phyloP scores from a whole-genome alignment of 1,284 basidiomycete genomes.

The Ceratobasidium theobromae region DNA sequence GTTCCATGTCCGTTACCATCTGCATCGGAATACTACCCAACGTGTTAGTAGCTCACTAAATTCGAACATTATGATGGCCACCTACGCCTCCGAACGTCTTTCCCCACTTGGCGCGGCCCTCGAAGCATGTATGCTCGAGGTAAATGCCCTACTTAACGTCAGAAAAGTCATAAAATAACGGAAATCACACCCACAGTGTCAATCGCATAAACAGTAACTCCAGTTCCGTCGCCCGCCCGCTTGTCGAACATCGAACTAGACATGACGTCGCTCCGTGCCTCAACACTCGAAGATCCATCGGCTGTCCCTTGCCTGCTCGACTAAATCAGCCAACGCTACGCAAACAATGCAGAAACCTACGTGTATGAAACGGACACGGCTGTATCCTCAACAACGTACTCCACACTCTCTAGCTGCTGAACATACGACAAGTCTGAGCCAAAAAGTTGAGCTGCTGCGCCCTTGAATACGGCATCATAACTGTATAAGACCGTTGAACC shows the following conservation, averaged over 20 bases:
- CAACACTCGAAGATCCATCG: background rate
- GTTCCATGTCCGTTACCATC: slow-evolving; percentile 35
- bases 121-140: slow-evolving; percentile 1
- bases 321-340: background rate
- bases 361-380: slow-evolving; percentile 1
- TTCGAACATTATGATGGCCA: background rate
- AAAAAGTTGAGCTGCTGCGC: slow-evolving; percentile 28
- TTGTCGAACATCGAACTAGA: background rate
- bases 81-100: slow-evolving; percentile 11
- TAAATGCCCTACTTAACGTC: slow-evolving; percentile 30
- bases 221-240: slow-evolving; percentile 6
- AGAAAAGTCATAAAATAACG: background rate
- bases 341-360: too few species aligned
- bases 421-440: too few species aligned
- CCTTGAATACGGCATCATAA: slow-evolving; percentile 32
- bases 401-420: slow-evolving; percentile 31
- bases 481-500: slow-evolving; percentile 36
- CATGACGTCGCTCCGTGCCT: background rate
- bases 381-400: slow-evolving; percentile 30
- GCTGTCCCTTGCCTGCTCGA: background rate
- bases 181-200: slow-evolving; percentile 24
- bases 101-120: slow-evolving; percentile 17
- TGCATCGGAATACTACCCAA: background rate
- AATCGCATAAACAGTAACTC: slow-evolving; percentile 32
- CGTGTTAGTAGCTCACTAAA: background rate